Conservation (phyloP, 2,329 filamentous ascomycete genomes). For the Cytospora leucostoma region DNA sequence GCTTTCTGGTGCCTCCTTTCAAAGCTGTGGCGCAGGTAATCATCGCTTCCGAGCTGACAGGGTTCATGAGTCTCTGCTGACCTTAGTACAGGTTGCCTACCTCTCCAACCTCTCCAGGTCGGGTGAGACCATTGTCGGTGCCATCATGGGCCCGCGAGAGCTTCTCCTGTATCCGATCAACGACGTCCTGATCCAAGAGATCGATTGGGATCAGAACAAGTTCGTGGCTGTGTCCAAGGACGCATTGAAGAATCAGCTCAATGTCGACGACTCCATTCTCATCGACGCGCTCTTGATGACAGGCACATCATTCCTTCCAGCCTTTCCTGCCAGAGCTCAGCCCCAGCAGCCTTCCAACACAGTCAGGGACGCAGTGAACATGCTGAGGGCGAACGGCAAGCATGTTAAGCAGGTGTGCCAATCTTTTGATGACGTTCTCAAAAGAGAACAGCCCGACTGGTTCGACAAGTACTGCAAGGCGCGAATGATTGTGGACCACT, state of each 20-base stretch:
- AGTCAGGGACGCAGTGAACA: constrained; percentile 75
- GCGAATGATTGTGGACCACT: constrained; percentile 82
- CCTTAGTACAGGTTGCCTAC: constrained; percentile 66
- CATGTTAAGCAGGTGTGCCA: constrained; percentile 73
- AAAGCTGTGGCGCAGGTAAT: constrained; percentile 82
- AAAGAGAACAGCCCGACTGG: constrained; percentile 72
- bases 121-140: constrained; percentile 65
- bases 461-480: constrained; percentile 85
- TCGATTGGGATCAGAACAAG: constrained; percentile 69
- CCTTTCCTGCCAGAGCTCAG: constrained; percentile 66
- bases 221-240: constrained; percentile 67
- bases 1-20: constrained; percentile 83
- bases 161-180: constrained; percentile 82
- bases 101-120: constrained; percentile 43
- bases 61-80: neutral
- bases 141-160: constrained; percentile 82
- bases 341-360: constrained; percentile 56
- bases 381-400: constrained; percentile 71
- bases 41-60: constrained; percentile 14
- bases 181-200: constrained; percentile 66
- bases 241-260: constrained; percentile 68
- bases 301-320: constrained; percentile 76
- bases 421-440: constrained; percentile 77
- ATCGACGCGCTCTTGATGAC: constrained; percentile 81
- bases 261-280: constrained; percentile 70